Evolutionary conservation across 1,284 basidiomycete genomes (phyloP).

Genomic region (Cryptococcus deneoformans): DNA sequence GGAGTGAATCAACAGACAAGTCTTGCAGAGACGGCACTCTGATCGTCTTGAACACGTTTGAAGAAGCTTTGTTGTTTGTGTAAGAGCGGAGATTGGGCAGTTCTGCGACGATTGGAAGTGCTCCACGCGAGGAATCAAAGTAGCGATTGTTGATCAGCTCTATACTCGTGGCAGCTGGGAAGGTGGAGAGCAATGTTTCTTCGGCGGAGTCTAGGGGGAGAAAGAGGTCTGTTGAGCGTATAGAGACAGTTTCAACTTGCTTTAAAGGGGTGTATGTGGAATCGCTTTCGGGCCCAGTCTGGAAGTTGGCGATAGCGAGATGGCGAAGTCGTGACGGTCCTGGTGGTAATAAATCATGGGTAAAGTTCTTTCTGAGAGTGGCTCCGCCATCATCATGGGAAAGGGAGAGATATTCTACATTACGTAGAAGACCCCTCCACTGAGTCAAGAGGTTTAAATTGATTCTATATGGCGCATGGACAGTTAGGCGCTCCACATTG

Average conservation of each 20-base stretch:
- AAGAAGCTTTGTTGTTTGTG: neutral
- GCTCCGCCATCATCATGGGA: neutral
- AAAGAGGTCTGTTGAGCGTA: neutral
- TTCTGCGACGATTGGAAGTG: neutral
- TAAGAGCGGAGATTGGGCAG: neutral
- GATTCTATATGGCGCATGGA: neutral
- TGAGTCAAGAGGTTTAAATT: neutral
- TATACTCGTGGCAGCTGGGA: neutral
- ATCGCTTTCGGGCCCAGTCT: neutral
- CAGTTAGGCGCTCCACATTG: constrained; percentile 2
- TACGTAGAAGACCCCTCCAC: constrained; percentile 6
- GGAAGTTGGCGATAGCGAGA: neutral
- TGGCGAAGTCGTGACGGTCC: neutral
- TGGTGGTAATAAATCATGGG: neutral
- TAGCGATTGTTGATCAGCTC: neutral
- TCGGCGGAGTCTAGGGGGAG: neutral
- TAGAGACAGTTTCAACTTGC: neutral
- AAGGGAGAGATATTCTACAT: constrained; percentile 1
- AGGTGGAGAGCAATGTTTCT: neutral
- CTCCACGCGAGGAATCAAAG: neutral
- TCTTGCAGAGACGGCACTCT: constrained; percentile 12
- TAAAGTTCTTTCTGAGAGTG: neutral
- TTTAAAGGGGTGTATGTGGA: neutral
- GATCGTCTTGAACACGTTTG: neutral
- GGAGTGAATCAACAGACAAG: constrained; percentile 1